Conservation (phyloP, 2,329 filamentous ascomycete genomes). For the Penicillium sp. region DNA sequence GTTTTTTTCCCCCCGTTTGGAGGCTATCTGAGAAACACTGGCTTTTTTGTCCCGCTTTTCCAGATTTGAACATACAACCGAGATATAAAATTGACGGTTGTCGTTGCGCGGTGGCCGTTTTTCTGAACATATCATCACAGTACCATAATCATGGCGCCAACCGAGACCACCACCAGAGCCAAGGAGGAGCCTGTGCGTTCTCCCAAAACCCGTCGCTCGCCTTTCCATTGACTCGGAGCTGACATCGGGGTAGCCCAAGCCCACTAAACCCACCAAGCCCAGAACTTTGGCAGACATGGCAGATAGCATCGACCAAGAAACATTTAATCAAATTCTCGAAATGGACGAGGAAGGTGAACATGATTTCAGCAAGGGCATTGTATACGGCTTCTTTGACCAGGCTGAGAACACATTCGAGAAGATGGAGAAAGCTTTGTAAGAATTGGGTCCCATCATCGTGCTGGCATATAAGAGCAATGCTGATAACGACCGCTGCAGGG, state of each 20-base stretch:
- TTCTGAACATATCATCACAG: conserved; percentile 2
- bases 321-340: conserved; percentile 94
- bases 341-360: conserved; percentile 94
- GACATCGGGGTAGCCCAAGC: conserved; percentile 6
- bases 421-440: conserved; percentile 86
- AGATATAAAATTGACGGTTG: conserved; percentile 3
- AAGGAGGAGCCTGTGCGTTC: conserved; percentile 32
- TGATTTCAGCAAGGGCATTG: conserved; percentile 88
- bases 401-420: conserved; percentile 82
- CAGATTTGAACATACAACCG: not conserved
- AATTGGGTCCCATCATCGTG: conserved; percentile 22
- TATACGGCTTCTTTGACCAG: conserved; percentile 91
- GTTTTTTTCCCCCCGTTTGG: not conserved
- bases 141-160: conserved; percentile 32
- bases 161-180: conserved; percentile 32
- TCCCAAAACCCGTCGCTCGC: not conserved
- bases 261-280: conserved; percentile 43
- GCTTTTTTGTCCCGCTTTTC: not conserved
- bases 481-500: conserved; percentile 52
- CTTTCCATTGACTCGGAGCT: conserved; percentile 5
- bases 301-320: conserved; percentile 76
- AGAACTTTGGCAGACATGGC: conserved; percentile 65
- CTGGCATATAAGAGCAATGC: not conserved
- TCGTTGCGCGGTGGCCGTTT: not conserved
- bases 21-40: not conserved